Percentiles rank a stretch among this genome's conserved stretches.
Evolutionary conservation across 192 early-diverging fungal species (phyloP).

Genomic region (Kickxella alabastrina): DNA sequence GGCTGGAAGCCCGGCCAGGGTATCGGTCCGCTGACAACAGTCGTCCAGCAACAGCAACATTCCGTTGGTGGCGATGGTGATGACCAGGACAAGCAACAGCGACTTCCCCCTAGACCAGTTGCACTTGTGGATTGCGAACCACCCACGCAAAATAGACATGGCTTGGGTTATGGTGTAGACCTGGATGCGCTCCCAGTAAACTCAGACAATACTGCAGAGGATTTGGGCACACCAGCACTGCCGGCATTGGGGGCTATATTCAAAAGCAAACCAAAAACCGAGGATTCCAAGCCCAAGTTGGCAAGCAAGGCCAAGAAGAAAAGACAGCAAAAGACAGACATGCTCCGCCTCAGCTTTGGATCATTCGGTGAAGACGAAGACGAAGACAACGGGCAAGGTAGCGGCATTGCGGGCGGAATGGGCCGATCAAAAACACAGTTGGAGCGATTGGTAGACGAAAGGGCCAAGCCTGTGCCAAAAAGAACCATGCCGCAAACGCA

Average conservation of each 20-base stretch:
- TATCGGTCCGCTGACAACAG: conserved; percentile 59
- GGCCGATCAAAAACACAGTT: too few relatives aligned
- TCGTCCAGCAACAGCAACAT: not conserved
- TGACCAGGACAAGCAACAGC: not conserved
- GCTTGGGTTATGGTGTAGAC: conserved; percentile 29
- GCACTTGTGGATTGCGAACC: not conserved
- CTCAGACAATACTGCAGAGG: not conserved
- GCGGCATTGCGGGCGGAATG: too few relatives aligned
- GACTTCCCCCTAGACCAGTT: conserved; percentile 8
- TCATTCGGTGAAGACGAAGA: conserved; percentile 16
- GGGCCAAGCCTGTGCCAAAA: too few relatives aligned
- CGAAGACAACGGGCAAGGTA: not conserved
- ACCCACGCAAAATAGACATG: conserved; percentile 11
- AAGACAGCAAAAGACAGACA: conserved; percentile 2
- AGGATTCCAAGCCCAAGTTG: not conserved
- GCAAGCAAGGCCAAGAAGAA: conserved; percentile 5
- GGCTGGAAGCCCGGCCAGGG: conserved; percentile 87
- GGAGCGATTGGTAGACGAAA: too few relatives aligned
- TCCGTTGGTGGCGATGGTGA: not conserved
- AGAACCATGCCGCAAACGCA: not conserved
- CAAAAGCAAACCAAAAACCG: not conserved
- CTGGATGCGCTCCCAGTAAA: not conserved
- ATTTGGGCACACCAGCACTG: not conserved
- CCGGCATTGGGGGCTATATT: conserved; percentile 26
- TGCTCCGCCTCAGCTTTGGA: conserved; percentile 33